Evolutionary conservation across 495 filamentous ascomycete genomes (phyloP).

Genomic region (Hyaloscypha bicolor): DNA sequence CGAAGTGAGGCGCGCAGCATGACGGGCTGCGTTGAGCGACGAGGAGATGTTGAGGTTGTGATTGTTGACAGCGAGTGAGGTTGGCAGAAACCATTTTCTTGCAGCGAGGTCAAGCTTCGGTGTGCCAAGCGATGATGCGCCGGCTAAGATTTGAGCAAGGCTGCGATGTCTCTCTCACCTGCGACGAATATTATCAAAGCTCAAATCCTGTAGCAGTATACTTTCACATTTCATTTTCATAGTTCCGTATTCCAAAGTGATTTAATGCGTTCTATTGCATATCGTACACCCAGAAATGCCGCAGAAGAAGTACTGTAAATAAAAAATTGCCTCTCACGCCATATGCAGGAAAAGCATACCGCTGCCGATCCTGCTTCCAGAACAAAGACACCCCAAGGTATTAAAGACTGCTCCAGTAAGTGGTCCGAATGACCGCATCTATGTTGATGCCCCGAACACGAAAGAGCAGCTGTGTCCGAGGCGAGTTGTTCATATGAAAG

Average conservation of each 20-base stretch:
- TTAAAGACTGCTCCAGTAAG: constrained; percentile 33
- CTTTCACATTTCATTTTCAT: background rate
- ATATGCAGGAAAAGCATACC: constrained; percentile 25
- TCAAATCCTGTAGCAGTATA: background rate
- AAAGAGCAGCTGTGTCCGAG: background rate
- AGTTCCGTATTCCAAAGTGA: background rate
- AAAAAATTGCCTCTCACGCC: constrained; percentile 31
- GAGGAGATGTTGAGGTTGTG: constrained; percentile 36
- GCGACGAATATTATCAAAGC: background rate
- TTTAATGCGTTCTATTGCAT: constrained; percentile 33
- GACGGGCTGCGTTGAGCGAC: constrained; percentile 50
- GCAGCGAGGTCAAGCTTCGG: constrained; percentile 10
- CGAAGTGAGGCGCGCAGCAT: constrained; percentile 71
- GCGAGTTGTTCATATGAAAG: constrained; percentile 14
- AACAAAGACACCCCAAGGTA: constrained; percentile 33
- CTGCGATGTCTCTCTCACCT: background rate
- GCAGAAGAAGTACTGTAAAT: constrained; percentile 22
- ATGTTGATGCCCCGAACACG: constrained; percentile 8
- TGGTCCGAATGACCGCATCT: constrained; percentile 22
- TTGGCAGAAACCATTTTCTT: constrained; percentile 16
- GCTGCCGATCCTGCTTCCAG: constrained; percentile 23
- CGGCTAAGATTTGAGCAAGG: constrained; percentile 3
- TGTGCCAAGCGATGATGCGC: constrained; percentile 21
- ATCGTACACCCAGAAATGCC: constrained; percentile 35
- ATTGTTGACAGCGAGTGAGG: constrained; percentile 26